Percentiles rank a stretch among this genome's conserved stretches.
phyloP scores from a whole-genome alignment of 192 early-diverging fungal species.

The Backusella westeae region DNA sequence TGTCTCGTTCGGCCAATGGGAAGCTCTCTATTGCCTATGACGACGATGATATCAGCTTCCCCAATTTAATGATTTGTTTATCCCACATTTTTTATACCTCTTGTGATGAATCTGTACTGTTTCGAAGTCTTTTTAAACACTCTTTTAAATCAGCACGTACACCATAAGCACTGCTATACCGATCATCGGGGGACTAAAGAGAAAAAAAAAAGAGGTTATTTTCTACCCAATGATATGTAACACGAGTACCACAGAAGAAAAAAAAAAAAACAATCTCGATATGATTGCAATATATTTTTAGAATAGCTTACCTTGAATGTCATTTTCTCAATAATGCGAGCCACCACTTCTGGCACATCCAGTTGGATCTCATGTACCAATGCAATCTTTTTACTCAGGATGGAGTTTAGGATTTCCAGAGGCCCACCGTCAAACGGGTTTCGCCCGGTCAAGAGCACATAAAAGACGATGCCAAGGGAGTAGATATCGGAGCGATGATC shows the following conservation, averaged over 20 bases:
- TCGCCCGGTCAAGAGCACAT: slow-evolving; percentile 21
- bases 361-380: slow-evolving; percentile 25
- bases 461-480: slow-evolving; percentile 35
- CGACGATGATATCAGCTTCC: not conserved
- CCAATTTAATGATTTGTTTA: not conserved
- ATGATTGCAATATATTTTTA: not conserved
- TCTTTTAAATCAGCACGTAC: slow-evolving; percentile 28
- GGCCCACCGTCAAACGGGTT: slow-evolving; percentile 33
- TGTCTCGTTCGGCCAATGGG: slow-evolving; percentile 29
- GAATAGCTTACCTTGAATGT: slow-evolving; percentile 28
- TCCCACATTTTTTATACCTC: not conserved
- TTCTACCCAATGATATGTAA: not conserved
- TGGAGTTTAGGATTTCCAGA: slow-evolving; percentile 29
- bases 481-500: slow-evolving; percentile 36
- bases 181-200: slow-evolving; percentile 29
- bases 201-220: not conserved
- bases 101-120: slow-evolving; percentile 10
- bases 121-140: slow-evolving; percentile 19
- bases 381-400: slow-evolving; percentile 25
- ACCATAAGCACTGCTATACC: slow-evolving; percentile 32
- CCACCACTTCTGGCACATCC: slow-evolving; percentile 25
- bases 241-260: not conserved
- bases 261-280: not conserved
- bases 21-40: slow-evolving; percentile 19
- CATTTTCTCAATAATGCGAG: slow-evolving; percentile 33